A percentile compares a stretch with the other conserved stretches of the same genome.
These are phyloP conservation scores for Penicillium egyptiacum DNA, from an alignment of 495 filamentous ascomycete species.

Conservation along the genomic window DNA sequence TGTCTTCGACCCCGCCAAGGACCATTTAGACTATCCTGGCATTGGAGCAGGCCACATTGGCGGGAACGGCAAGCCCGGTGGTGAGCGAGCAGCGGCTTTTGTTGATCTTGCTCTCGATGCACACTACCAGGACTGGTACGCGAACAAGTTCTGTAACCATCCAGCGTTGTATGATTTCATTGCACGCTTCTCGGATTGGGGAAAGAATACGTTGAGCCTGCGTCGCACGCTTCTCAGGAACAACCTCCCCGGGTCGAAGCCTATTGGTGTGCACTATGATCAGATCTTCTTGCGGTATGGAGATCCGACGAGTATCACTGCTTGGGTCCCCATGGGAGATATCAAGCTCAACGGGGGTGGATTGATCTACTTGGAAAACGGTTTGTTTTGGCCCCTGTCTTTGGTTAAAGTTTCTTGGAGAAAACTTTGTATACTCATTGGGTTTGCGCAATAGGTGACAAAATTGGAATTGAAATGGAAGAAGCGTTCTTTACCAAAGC, in stretches of 20 bases:
- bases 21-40: constrained; percentile 52
- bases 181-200: constrained; percentile 55
- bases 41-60: constrained; percentile 55
- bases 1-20: constrained; percentile 52
- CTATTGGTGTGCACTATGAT: constrained; percentile 66
- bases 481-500: constrained; percentile 49
- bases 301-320: constrained; percentile 56
- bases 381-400: constrained; percentile 20
- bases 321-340: constrained; percentile 67
- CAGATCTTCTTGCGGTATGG: constrained; percentile 64
- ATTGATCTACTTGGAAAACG: constrained; percentile 60
- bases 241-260: constrained; percentile 57
- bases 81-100: constrained; percentile 45
- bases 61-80: constrained; percentile 51
- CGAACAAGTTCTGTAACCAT: constrained; percentile 56
- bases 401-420: not conserved
- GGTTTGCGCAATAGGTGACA: constrained; percentile 27
- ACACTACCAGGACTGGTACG: constrained; percentile 58
- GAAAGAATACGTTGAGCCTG: constrained; percentile 47
- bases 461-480: constrained; percentile 48
- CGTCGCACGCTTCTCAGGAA: constrained; percentile 55
- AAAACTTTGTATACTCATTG: constrained; percentile 2
- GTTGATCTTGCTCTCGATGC: constrained; percentile 57
- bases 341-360: constrained; percentile 57
- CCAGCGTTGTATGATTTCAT: constrained; percentile 53